These are phyloP conservation scores for Exophiala sideris DNA, from an alignment of 2,329 filamentous ascomycete species.

Conservation along the genomic window DNA sequence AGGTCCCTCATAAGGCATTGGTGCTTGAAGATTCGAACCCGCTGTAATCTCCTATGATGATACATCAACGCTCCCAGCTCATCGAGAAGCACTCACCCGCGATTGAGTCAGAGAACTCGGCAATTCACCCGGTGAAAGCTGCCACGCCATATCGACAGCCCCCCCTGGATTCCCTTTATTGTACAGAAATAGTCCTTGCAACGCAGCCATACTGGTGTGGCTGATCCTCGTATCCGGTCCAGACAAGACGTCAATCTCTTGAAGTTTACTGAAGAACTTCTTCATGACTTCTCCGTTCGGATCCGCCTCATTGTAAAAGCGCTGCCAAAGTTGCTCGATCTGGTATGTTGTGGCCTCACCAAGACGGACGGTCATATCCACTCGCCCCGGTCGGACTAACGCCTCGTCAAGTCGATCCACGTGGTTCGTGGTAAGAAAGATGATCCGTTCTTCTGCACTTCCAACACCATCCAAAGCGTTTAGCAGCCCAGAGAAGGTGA, in stretches of 20 bases:
- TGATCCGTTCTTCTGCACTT: slow-evolving; percentile 87
- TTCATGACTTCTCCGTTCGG: slow-evolving; percentile 57
- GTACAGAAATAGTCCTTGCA: slow-evolving; percentile 92
- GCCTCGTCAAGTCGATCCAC: slow-evolving; percentile 80
- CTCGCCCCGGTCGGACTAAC: slow-evolving; percentile 81
- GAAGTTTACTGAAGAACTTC: slow-evolving; percentile 68
- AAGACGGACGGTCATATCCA: slow-evolving; percentile 88
- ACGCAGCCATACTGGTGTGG: slow-evolving; percentile 78
- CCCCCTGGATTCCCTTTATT: slow-evolving; percentile 90
- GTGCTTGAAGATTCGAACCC: neutral
- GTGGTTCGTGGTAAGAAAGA: slow-evolving; percentile 93
- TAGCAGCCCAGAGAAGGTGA: slow-evolving; percentile 89
- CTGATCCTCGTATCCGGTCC: slow-evolving; percentile 28
- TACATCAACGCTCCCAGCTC: neutral
- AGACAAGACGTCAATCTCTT: slow-evolving; percentile 67
- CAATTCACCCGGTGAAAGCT: slow-evolving; percentile 23
- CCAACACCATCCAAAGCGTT: slow-evolving; percentile 88
- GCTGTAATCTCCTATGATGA: neutral
- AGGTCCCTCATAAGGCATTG: too few relatives aligned
- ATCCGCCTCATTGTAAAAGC: slow-evolving; percentile 88
- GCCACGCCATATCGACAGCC: slow-evolving; percentile 71
- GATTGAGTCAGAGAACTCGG: slow-evolving; percentile 16
- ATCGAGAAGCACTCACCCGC: neutral
- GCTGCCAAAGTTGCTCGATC: slow-evolving; percentile 83
- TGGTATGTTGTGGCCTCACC: slow-evolving; percentile 85